Conservation (phyloP, 2,329 filamentous ascomycete genomes). For the Metarhizium guizhouense region DNA sequence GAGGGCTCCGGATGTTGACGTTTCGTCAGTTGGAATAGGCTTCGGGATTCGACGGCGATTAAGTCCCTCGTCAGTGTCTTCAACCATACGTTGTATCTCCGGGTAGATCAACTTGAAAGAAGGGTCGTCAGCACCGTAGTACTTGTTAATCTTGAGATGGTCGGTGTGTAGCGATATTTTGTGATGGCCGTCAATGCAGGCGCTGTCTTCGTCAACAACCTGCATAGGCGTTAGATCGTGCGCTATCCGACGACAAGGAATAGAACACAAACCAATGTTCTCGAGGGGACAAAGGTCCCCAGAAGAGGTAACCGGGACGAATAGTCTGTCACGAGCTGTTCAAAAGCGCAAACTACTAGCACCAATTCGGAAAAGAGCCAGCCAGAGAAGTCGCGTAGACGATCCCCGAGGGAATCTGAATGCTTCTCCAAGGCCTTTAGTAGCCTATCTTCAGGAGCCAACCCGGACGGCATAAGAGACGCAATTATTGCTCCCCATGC, state of each 20-base stretch:
- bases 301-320: neutral
- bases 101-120: conserved; percentile 9
- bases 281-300: no score
- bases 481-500: no score
- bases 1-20: no score
- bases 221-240: neutral
- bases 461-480: no score
- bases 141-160: conserved; percentile 9
- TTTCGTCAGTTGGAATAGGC: no score
- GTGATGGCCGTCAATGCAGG: conserved; percentile 7
- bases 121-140: conserved; percentile 4
- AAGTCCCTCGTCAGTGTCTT: no score
- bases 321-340: conserved; percentile 7
- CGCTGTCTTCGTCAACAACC: conserved; percentile 7
- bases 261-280: no score
- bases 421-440: no score
- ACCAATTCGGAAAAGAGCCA: conserved; percentile 8
- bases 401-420: conserved; percentile 3
- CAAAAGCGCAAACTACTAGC: conserved; percentile 6
- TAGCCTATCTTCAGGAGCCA: no score
- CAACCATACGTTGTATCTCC: conserved; percentile 3
- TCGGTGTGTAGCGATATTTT: conserved; percentile 7
- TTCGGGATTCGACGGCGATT: no score
- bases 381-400: conserved; percentile 8
- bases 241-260: no score